Percentiles rank a stretch among this genome's conserved stretches.
Evolutionary conservation across 352 stramenopile species (phyloP).

Genomic region (Phytopythium kandeliae): DNA sequence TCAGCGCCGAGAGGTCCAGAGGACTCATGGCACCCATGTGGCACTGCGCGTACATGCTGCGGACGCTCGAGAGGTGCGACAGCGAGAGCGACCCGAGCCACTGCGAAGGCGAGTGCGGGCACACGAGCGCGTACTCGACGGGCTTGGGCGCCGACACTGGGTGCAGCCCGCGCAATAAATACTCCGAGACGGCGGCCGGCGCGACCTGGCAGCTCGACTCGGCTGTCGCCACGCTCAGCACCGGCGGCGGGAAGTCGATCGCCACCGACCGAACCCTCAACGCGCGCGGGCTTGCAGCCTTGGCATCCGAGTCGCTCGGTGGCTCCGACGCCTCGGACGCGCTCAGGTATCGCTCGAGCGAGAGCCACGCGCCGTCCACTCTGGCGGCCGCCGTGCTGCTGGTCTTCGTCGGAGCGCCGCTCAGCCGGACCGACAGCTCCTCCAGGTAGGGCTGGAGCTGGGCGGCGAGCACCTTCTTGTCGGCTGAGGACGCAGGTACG

Average conservation of each 20-base stretch:
- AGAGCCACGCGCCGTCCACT: not conserved
- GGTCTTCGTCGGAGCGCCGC: not conserved
- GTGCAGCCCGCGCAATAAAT: slow-evolving; percentile 66
- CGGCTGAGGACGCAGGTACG: slow-evolving; percentile 10
- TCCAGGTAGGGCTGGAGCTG: slow-evolving; percentile 6
- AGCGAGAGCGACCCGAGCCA: slow-evolving; percentile 65
- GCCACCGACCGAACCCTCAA: not conserved
- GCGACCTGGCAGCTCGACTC: slow-evolving; percentile 51
- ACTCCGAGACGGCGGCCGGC: slow-evolving; percentile 60
- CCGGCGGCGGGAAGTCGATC: slow-evolving; percentile 7
- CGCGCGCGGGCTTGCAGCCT: not conserved
- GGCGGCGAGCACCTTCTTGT: slow-evolving; percentile 20
- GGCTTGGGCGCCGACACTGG: slow-evolving; percentile 56
- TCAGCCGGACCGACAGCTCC: not conserved
- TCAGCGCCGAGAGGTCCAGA: slow-evolving; percentile 38
- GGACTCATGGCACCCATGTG: slow-evolving; percentile 60
- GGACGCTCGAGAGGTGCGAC: slow-evolving; percentile 68
- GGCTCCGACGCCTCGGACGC: not conserved
- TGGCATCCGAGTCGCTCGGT: not conserved
- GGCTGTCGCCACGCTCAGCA: slow-evolving; percentile 41
- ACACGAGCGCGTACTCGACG: slow-evolving; percentile 71
- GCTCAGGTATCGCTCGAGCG: not conserved
- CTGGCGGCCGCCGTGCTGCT: not conserved
- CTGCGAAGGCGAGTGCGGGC: slow-evolving; percentile 56
- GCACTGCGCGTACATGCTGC: slow-evolving; percentile 61